These are phyloP conservation scores for Ascochyta pisi DNA, from an alignment of 2,329 filamentous ascomycete genomes.

Conservation along the genomic window DNA sequence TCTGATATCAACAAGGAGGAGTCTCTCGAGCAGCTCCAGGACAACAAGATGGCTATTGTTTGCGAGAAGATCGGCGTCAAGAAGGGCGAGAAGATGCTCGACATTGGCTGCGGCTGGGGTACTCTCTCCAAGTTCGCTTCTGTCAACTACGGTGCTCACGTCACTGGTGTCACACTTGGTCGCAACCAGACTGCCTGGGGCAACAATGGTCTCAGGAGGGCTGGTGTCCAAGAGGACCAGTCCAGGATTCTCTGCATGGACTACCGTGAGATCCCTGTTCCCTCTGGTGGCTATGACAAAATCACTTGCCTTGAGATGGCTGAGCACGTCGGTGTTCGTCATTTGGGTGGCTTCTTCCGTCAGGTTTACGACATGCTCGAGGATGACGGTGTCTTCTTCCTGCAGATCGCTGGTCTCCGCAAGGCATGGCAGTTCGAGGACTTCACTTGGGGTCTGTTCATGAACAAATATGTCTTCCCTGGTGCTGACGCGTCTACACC, in stretches of 20 bases:
- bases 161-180: conserved; percentile 90
- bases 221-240: conserved; percentile 83
- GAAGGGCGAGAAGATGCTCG: conserved; percentile 81
- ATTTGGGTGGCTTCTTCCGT: conserved; percentile 79
- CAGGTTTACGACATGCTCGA: conserved; percentile 96
- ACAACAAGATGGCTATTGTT: conserved; percentile 94
- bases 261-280: conserved; percentile 90
- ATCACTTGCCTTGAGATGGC: conserved; percentile 99
- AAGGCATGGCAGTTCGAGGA: conserved; percentile 98
- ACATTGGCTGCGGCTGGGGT: conserved; percentile 98
- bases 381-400: conserved; percentile 93
- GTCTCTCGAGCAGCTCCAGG: conserved; percentile 90
- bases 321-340: conserved; percentile 94
- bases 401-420: conserved; percentile 92
- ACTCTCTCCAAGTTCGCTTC: conserved; percentile 93
- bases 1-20: conserved; percentile 87
- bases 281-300: conserved; percentile 83
- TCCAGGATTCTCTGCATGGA: conserved; percentile 94
- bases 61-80: conserved; percentile 94
- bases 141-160: conserved; percentile 85
- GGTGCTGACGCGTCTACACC: conserved; percentile 95
- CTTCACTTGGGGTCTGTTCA: conserved; percentile 96
- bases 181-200: conserved; percentile 98
- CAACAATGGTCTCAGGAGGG: conserved; percentile 84
- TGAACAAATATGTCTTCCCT: conserved; percentile 99